phyloP scores from a whole-genome alignment of 768 basidiomycete species.

The Leucosporidium scottii region DNA sequence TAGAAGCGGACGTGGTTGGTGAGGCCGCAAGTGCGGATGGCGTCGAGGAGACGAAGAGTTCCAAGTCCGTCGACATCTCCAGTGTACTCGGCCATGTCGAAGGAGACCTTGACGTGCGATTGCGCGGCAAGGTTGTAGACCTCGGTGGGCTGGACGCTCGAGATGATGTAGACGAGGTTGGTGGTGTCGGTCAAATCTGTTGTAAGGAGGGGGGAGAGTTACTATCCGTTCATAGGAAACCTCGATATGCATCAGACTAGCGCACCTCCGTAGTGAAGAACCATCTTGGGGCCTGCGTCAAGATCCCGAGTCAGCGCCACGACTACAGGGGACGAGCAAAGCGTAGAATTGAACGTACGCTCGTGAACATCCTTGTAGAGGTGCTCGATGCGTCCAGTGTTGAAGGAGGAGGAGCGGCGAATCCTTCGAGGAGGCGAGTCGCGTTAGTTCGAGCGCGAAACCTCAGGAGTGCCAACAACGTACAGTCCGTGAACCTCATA shows the following conservation, averaged over 20 bases:
- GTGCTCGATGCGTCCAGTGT: slow-evolving; percentile 89
- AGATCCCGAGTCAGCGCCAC: no score
- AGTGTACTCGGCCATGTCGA: slow-evolving; percentile 99
- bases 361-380: slow-evolving; percentile 89
- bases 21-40: slow-evolving; percentile 89
- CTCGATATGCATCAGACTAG: background rate
- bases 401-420: slow-evolving; percentile 94
- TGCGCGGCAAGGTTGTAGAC: slow-evolving; percentile 98
- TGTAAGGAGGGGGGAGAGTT: no score
- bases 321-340: background rate
- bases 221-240: no score
- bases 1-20: slow-evolving; percentile 92
- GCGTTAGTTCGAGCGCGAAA: background rate
- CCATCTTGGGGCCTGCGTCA: slow-evolving; percentile 38
- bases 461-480: background rate
- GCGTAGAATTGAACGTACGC: slow-evolving; percentile 49
- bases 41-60: slow-evolving; percentile 89
- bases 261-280: slow-evolving; percentile 41
- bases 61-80: slow-evolving; percentile 94
- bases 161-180: slow-evolving; percentile 92
- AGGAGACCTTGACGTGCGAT: slow-evolving; percentile 97
- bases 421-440: slow-evolving; percentile 53
- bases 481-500: slow-evolving; percentile 45
- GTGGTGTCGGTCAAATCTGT: slow-evolving; percentile 87
- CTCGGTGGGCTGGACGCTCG: slow-evolving; percentile 88